phyloP scores from a whole-genome alignment of 2,329 filamentous ascomycete species.

The Cytospora chrysosperma region DNA sequence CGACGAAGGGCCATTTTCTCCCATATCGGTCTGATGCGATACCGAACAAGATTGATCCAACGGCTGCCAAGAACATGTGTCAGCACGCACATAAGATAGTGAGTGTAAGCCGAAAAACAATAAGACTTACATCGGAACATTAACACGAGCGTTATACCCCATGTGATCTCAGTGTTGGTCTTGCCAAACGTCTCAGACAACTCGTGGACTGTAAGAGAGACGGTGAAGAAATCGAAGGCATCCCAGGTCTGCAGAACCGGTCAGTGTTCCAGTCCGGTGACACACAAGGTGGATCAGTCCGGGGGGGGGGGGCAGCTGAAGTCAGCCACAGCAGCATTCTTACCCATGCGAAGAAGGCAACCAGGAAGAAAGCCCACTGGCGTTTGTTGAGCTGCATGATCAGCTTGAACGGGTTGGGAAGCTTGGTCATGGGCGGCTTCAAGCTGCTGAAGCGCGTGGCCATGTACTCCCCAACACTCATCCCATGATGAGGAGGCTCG shows the following conservation, averaged over 20 bases:
- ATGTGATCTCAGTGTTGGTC: conserved; percentile 58
- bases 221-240: conserved; percentile 66
- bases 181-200: conserved; percentile 53
- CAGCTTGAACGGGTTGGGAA: conserved; percentile 53
- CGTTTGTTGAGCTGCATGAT: conserved; percentile 47
- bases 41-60: conserved; percentile 55
- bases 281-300: neutral
- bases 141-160: conserved; percentile 63
- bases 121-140: conserved; percentile 52
- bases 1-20: conserved; percentile 69
- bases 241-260: conserved; percentile 52
- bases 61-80: conserved; percentile 16
- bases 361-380: conserved; percentile 56
- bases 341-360: conserved; percentile 59
- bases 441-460: conserved; percentile 54
- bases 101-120: neutral
- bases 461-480: conserved; percentile 48
- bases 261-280: neutral
- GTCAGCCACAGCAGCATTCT: conserved; percentile 24
- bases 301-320: neutral
- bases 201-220: conserved; percentile 57
- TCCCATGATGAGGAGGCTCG: conserved; percentile 47
- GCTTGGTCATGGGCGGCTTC: conserved; percentile 55
- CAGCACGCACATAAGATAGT: neutral
- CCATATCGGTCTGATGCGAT: conserved; percentile 57